Evolutionary conservation across 176 grass and related monocot genomes (phyloP).

Genomic region (Cenchrus purpureus): DNA sequence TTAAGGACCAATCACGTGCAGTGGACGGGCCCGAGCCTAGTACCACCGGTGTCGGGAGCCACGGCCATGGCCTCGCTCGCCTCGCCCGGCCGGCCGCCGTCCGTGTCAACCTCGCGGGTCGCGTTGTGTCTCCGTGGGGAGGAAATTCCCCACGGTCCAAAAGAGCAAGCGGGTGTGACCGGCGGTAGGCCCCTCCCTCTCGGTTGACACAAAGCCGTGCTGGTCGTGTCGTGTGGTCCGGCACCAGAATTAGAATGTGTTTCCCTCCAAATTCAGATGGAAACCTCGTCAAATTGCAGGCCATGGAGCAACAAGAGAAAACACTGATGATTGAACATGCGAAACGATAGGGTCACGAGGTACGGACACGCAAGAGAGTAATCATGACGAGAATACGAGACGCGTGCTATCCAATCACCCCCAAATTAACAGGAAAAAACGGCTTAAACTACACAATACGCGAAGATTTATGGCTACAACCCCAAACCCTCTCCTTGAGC

Average conservation of each 20-base stretch:
- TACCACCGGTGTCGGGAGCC: conserved; percentile 4
- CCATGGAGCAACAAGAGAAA: not conserved
- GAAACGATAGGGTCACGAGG: not conserved
- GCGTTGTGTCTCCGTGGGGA: not conserved
- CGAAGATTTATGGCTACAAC: conserved; percentile 39
- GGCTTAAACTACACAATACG: conserved; percentile 51
- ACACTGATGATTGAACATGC: not conserved
- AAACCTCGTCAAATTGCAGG: not conserved
- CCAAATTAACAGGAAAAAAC: conserved; percentile 42
- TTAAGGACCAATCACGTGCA: conserved; percentile 73
- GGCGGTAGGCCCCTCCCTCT: conserved; percentile 21
- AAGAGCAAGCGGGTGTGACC: conserved; percentile 30
- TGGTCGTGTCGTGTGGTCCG: not conserved
- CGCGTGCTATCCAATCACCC: conserved; percentile 54
- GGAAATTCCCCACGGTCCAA: conserved; percentile 50
- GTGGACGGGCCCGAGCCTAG: conserved; percentile 46
- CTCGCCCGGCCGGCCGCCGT: not conserved
- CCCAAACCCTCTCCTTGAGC: not conserved
- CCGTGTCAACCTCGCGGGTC: conserved; percentile 24
- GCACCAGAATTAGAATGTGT: conserved; percentile 9
- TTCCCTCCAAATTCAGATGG: conserved; percentile 12
- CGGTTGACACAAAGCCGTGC: conserved; percentile 57
- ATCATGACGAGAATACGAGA: conserved; percentile 39
- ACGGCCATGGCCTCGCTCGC: not conserved
- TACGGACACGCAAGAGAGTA: conserved; percentile 25